A percentile compares a stretch with the other conserved stretches of the same genome.
Conservation (phyloP, 2,329 filamentous ascomycete species). For the Microdochium bolleyi region DNA sequence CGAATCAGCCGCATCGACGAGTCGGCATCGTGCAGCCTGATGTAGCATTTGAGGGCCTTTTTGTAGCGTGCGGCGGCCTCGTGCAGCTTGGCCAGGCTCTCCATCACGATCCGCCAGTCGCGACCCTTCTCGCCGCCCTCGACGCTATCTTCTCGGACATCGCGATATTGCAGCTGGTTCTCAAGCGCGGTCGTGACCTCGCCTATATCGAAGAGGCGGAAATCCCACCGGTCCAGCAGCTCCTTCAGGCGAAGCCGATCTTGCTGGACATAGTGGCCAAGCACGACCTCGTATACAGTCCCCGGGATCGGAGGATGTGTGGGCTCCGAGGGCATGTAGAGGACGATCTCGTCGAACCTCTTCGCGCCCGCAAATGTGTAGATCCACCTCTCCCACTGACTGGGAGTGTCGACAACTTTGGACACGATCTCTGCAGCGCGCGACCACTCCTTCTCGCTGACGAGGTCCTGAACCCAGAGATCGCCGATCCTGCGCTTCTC, state of each 20-base stretch:
- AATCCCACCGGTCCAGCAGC: slow-evolving; percentile 74
- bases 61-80: slow-evolving; percentile 72
- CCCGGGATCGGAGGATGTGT: slow-evolving; percentile 72
- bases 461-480: slow-evolving; percentile 82
- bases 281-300: slow-evolving; percentile 78
- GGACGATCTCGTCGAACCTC: slow-evolving; percentile 83
- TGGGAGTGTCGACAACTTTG: slow-evolving; percentile 70
- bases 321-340: slow-evolving; percentile 71
- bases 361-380: slow-evolving; percentile 82
- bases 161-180: slow-evolving; percentile 69
- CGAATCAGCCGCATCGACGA: slow-evolving; percentile 79
- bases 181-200: slow-evolving; percentile 73
- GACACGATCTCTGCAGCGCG: slow-evolving; percentile 74
- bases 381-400: slow-evolving; percentile 92
- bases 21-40: slow-evolving; percentile 85
- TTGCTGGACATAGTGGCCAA: slow-evolving; percentile 78
- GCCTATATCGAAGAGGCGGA: slow-evolving; percentile 73
- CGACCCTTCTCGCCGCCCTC: slow-evolving; percentile 64
- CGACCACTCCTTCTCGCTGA: slow-evolving; percentile 66
- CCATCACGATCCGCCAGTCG: slow-evolving; percentile 87
- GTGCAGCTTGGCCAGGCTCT: slow-evolving; percentile 76
- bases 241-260: slow-evolving; percentile 71
- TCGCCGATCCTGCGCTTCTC: slow-evolving; percentile 91
- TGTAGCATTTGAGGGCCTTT: slow-evolving; percentile 83
- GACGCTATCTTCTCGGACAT: slow-evolving; percentile 67